phyloP scores from a whole-genome alignment of 2,329 filamentous ascomycete genomes.

The Aspergillus sp. region DNA sequence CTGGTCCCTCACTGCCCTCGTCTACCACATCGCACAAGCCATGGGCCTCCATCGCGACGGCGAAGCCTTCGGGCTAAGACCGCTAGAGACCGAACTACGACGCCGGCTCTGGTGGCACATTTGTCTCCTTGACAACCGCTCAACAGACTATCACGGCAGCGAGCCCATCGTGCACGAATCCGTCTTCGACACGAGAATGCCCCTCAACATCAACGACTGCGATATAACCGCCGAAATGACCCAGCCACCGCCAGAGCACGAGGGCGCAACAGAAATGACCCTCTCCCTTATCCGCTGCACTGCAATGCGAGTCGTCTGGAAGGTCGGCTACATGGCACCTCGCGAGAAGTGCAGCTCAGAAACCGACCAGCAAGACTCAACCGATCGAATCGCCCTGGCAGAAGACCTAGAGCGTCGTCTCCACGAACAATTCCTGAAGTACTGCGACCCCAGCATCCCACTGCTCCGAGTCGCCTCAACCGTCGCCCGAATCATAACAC shows the following conservation, averaged over 20 bases:
- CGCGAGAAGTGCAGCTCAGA: slow-evolving; percentile 4
- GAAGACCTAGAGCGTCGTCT: slow-evolving; percentile 15
- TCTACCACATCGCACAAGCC: slow-evolving; percentile 29
- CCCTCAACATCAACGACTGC: slow-evolving; percentile 52
- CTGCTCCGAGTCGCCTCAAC: slow-evolving; percentile 12
- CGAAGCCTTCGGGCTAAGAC: slow-evolving; percentile 40
- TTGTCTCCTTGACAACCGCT: slow-evolving; percentile 43
- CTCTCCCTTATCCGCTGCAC: slow-evolving; percentile 51
- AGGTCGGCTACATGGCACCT: slow-evolving; percentile 30
- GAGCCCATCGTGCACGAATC: slow-evolving; percentile 40
- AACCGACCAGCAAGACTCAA: neutral
- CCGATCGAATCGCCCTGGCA: slow-evolving; percentile 6
- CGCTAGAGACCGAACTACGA: slow-evolving; percentile 50
- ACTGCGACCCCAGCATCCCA: slow-evolving; percentile 15
- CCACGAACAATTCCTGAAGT: slow-evolving; percentile 16
- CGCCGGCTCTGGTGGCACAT: slow-evolving; percentile 52
- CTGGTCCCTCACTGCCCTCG: slow-evolving; percentile 31
- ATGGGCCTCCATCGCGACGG: slow-evolving; percentile 44
- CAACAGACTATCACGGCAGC: slow-evolving; percentile 48
- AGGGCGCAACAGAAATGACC: slow-evolving; percentile 54
- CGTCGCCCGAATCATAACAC: slow-evolving; percentile 17
- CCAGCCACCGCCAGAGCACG: slow-evolving; percentile 44
- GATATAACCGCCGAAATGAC: slow-evolving; percentile 48
- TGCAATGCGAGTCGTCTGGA: slow-evolving; percentile 40
- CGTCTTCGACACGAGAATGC: slow-evolving; percentile 45